phyloP scores from a whole-genome alignment of 371 early-diverging fungal species.

The Actinomucor elegans region DNA sequence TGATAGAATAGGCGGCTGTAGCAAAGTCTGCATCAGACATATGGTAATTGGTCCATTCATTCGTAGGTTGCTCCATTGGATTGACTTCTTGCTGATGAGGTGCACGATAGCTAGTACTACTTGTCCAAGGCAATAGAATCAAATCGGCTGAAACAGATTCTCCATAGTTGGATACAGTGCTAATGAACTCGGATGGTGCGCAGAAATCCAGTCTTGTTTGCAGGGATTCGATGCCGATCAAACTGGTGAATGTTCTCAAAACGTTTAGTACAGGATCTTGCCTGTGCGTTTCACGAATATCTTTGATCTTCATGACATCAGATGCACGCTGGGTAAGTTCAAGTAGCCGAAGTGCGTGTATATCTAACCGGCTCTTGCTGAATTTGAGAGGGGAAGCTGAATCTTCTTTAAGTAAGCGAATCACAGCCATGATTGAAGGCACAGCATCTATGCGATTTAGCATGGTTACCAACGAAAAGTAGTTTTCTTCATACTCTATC shows the following conservation, averaged over 20 bases:
- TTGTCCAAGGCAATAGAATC: conserved; percentile 28
- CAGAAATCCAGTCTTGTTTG: conserved; percentile 29
- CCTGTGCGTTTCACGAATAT: conserved; percentile 53
- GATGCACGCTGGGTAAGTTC: conserved; percentile 74
- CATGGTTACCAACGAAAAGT: conserved; percentile 49
- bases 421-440: conserved; percentile 74
- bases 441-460: conserved; percentile 68
- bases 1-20: conserved; percentile 13
- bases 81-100: background rate
- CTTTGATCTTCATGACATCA: conserved; percentile 69
- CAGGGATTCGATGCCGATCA: conserved; percentile 53
- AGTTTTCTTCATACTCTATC: background rate
- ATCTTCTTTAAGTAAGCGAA: conserved; percentile 51
- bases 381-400: background rate
- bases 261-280: conserved; percentile 75
- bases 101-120: background rate
- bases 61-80: background rate
- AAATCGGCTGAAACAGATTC: conserved; percentile 25
- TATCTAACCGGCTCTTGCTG: conserved; percentile 1
- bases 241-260: conserved; percentile 70
- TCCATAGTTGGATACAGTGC: conserved; percentile 17
- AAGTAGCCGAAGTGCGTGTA: conserved; percentile 66
- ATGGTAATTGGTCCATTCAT: background rate
- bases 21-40: conserved; percentile 24
- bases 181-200: conserved; percentile 20